Percentiles rank a stretch among this genome's conserved stretches.
phyloP scores from a whole-genome alignment of 2,329 filamentous ascomycete species.

The Pseudogymnoascus verrucosus region DNA sequence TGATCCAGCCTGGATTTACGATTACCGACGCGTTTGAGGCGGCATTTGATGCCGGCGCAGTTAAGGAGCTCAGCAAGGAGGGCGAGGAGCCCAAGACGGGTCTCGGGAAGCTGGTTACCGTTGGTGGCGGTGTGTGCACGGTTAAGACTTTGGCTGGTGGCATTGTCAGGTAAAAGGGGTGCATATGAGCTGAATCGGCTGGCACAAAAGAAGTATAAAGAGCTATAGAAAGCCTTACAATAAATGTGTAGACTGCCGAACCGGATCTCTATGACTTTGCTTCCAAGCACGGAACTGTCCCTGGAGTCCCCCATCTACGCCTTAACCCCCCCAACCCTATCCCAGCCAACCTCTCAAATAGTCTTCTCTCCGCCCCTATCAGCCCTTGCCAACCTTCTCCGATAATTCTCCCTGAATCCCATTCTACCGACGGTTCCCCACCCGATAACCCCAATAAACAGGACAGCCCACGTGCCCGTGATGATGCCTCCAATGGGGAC shows the following conservation, averaged over 20 bases:
- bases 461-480: constrained; percentile 51
- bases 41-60: constrained; percentile 71
- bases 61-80: constrained; percentile 68
- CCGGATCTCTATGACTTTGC: not conserved
- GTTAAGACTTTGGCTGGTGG: constrained; percentile 75
- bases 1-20: constrained; percentile 90
- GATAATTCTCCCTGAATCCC: constrained; percentile 56
- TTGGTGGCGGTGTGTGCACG: constrained; percentile 67
- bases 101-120: constrained; percentile 60
- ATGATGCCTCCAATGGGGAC: constrained; percentile 64
- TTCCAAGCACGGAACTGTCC: not conserved
- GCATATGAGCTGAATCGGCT: not conserved
- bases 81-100: constrained; percentile 40
- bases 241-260: not conserved
- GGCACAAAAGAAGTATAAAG: not conserved
- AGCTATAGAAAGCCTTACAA: constrained; percentile 6
- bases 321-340: not conserved
- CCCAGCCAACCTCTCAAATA: constrained; percentile 21
- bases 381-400: constrained; percentile 39
- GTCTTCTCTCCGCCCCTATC: constrained; percentile 28
- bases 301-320: not conserved
- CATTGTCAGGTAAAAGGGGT: constrained; percentile 63
- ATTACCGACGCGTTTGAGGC: constrained; percentile 77
- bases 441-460: constrained; percentile 50
- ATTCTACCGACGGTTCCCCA: constrained; percentile 60